A percentile compares a stretch with the other conserved stretches of the same genome.
Conservation (phyloP, 176 grass and related monocot species). For the Eragrostis nindensis region DNA sequence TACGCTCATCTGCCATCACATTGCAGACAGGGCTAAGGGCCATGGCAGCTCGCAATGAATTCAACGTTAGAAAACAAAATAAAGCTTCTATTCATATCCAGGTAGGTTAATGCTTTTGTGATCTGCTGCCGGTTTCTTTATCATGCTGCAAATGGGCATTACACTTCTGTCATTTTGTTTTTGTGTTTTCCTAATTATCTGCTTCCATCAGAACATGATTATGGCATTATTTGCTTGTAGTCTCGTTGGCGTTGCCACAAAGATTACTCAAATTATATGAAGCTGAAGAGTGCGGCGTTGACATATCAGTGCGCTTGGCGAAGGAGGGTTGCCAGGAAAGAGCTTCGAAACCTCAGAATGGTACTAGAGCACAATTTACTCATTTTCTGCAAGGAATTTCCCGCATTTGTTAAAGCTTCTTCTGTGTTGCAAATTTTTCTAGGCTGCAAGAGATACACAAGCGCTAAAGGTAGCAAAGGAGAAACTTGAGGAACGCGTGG, state of each 20-base stretch:
- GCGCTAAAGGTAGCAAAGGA: constrained; percentile 82
- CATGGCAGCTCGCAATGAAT: constrained; percentile 69
- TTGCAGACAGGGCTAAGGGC: constrained; percentile 78
- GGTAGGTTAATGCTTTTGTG: constrained; percentile 49
- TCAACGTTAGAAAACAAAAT: constrained; percentile 71
- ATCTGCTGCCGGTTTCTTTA: constrained; percentile 36
- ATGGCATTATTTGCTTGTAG: constrained; percentile 39
- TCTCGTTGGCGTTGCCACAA: constrained; percentile 69
- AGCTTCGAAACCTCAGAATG: constrained; percentile 86
- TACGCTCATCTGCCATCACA: constrained; percentile 59
- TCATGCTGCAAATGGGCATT: constrained; percentile 26
- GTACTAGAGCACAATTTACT: constrained; percentile 53
- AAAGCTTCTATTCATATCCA: constrained; percentile 82
- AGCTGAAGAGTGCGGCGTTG: constrained; percentile 63
- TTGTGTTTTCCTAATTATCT: constrained; percentile 5
- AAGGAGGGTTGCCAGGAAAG: constrained; percentile 75
- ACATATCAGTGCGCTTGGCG: constrained; percentile 91
- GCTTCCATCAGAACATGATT: constrained; percentile 38
- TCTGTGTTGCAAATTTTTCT: constrained; percentile 29
- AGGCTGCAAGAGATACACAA: constrained; percentile 82
- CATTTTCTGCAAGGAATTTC: constrained; percentile 28
- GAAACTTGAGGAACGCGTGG: constrained; percentile 82
- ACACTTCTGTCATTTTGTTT: constrained; percentile 28
- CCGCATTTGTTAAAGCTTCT: constrained; percentile 8
- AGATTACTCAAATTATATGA: constrained; percentile 63